These are phyloP conservation scores for Juglanconis sp. DNA, from an alignment of 2,329 filamentous ascomycete genomes.

Conservation along the genomic window DNA sequence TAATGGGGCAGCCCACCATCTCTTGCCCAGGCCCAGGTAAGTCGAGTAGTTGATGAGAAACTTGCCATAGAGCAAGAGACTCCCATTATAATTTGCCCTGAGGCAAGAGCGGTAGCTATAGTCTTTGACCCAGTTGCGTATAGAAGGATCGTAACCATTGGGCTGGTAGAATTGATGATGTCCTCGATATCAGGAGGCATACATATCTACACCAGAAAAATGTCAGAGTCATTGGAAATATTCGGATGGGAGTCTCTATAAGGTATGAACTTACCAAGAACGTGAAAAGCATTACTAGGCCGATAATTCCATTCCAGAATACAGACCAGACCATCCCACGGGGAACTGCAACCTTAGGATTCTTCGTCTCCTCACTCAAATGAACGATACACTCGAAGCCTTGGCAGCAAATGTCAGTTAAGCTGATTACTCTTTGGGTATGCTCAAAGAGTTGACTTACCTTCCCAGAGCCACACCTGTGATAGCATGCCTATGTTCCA, in stretches of 20 bases:
- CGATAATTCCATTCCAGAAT: conserved; percentile 37
- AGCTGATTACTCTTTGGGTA: not conserved
- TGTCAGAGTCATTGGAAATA: not conserved
- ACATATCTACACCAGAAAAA: conserved; percentile 19
- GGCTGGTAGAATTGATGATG: conserved; percentile 31
- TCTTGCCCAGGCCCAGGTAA: conserved; percentile 47
- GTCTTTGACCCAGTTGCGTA: conserved; percentile 36
- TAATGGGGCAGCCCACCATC: conserved; percentile 34
- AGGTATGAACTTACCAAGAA: conserved; percentile 31
- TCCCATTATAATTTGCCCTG: conserved; percentile 34
- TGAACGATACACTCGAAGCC: conserved; percentile 47
- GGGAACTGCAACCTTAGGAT: conserved; percentile 43
- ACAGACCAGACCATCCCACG: conserved; percentile 41
- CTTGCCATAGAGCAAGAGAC: conserved; percentile 38
- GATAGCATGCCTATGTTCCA: conserved; percentile 37
- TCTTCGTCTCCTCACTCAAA: conserved; percentile 42
- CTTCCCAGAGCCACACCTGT: conserved; percentile 29
- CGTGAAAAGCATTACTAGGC: conserved; percentile 37
- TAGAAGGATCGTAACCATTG: conserved; percentile 37
- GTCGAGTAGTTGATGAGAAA: conserved; percentile 43
- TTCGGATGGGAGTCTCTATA: too few relatives aligned
- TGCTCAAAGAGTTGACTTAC: conserved; percentile 16
- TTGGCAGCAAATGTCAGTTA: conserved; percentile 9
- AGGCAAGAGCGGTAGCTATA: conserved; percentile 38
- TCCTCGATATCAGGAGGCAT: conserved; percentile 36